Conservation (phyloP, 1,139 yeast species). For the Hemisphaericaspora subhashii region DNA sequence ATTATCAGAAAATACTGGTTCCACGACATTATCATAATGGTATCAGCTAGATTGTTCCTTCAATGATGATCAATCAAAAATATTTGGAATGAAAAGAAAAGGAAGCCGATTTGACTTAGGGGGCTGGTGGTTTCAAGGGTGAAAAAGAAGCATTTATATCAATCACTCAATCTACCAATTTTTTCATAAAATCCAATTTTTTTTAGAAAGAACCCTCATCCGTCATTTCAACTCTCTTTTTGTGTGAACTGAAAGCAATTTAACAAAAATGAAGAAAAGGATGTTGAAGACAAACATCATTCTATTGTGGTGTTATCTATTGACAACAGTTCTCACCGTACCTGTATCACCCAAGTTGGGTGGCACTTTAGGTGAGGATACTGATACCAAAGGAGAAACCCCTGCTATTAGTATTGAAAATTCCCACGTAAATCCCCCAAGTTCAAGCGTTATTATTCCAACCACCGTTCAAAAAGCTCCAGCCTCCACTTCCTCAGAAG, state of each 20-base stretch:
- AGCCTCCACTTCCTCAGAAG: not conserved
- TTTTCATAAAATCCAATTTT: too few species aligned
- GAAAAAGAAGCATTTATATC: too few species aligned
- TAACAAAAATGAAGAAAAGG: not conserved
- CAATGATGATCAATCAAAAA: too few species aligned
- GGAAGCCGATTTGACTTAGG: too few species aligned
- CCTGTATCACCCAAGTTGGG: not conserved
- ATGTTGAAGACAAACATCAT: conserved; percentile 2
- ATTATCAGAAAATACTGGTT: too few species aligned
- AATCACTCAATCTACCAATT: too few species aligned
- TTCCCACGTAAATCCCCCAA: not conserved
- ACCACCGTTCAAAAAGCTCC: not conserved
- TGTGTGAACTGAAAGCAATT: too few species aligned
- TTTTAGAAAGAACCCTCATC: too few species aligned
- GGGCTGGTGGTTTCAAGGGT: too few species aligned
- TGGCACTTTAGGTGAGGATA: not conserved
- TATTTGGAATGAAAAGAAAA: too few species aligned
- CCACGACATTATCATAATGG: too few species aligned
- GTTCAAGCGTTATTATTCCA: not conserved
- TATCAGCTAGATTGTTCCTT: too few species aligned
- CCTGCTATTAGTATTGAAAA: not conserved
- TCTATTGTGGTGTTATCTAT: conserved; percentile 1
- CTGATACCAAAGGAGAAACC: not conserved
- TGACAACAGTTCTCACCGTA: conserved; percentile 1
- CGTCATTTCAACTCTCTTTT: not conserved